Percentiles rank a stretch among this genome's conserved stretches.
phyloP scores from a whole-genome alignment of 2,329 filamentous ascomycete species.

The Botrytis aclada region DNA sequence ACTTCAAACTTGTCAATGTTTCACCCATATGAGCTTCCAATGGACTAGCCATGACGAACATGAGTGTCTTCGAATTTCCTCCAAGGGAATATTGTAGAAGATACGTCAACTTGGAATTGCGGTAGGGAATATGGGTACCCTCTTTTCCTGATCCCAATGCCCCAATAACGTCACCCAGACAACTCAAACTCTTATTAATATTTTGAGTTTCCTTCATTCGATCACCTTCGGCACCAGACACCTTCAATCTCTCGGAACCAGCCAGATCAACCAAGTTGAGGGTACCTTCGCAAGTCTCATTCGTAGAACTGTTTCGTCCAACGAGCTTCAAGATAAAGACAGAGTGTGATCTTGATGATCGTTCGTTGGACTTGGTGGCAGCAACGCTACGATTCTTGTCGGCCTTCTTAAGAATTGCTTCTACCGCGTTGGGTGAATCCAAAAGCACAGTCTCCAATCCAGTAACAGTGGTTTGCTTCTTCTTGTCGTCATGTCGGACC shows the following conservation, averaged over 20 bases:
- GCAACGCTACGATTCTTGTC: constrained; percentile 87
- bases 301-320: constrained; percentile 67
- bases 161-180: constrained; percentile 90
- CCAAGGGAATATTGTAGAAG: constrained; percentile 91
- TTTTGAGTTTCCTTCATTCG: constrained; percentile 91
- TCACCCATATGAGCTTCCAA: constrained; percentile 87
- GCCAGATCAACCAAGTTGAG: constrained; percentile 95
- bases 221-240: constrained; percentile 82
- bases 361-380: constrained; percentile 95
- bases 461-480: constrained; percentile 77
- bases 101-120: constrained; percentile 96
- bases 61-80: constrained; percentile 94
- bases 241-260: constrained; percentile 85
- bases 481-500: constrained; percentile 79
- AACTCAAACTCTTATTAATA: constrained; percentile 93
- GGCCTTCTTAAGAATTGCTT: constrained; percentile 75
- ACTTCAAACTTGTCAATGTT: constrained; percentile 90
- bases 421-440: constrained; percentile 75
- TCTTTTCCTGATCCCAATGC: constrained; percentile 81
- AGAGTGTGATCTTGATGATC: constrained; percentile 90
- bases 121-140: constrained; percentile 80
- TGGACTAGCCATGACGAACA: constrained; percentile 98
- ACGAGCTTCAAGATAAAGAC: constrained; percentile 87
- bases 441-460: constrained; percentile 76
- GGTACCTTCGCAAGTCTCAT: constrained; percentile 84